These are phyloP conservation scores for Diaporthe sp. DNA, from an alignment of 2,329 filamentous ascomycete genomes.

Conservation along the genomic window DNA sequence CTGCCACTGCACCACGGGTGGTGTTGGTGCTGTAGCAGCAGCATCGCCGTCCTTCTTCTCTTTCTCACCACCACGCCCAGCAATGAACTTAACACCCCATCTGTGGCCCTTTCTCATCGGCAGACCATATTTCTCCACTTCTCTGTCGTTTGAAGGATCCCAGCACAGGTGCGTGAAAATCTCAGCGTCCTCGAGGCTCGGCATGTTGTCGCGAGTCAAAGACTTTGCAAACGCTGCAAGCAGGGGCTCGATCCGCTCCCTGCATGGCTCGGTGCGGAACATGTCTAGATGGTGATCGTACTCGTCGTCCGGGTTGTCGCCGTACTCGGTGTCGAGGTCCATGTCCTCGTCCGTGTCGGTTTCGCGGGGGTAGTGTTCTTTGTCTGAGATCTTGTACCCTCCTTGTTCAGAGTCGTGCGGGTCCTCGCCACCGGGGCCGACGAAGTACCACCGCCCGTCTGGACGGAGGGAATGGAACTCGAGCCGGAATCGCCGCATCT, in stretches of 20 bases:
- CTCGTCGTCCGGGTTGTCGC: conserved; percentile 4
- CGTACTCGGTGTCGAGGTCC: not conserved
- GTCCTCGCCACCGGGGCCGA: conserved; percentile 6
- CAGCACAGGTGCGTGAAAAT: conserved; percentile 7
- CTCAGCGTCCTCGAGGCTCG: conserved; percentile 3
- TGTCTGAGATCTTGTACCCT: conserved; percentile 15
- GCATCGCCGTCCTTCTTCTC: not conserved
- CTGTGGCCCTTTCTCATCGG: conserved; percentile 8
- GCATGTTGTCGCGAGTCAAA: conserved; percentile 14
- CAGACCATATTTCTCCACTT: conserved; percentile 13
- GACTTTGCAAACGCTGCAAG: conserved; percentile 7
- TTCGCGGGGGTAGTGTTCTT: conserved; percentile 2
- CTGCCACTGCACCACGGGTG: conserved; percentile 3
- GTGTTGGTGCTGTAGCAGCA: not conserved
- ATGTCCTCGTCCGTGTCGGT: conserved; percentile 7
- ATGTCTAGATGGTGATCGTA: conserved; percentile 62
- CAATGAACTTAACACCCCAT: conserved; percentile 7
- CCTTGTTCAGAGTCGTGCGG: conserved; percentile 10
- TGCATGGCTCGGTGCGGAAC: conserved; percentile 10
- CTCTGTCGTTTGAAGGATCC: not conserved
- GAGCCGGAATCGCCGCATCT: conserved; percentile 11
- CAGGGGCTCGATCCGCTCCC: conserved; percentile 9
- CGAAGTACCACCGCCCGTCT: conserved; percentile 15
- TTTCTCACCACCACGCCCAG: conserved; percentile 2
- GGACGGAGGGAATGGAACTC: conserved; percentile 10